Conservation (phyloP, 2,329 filamentous ascomycete genomes). For the Leptographium procerum region DNA sequence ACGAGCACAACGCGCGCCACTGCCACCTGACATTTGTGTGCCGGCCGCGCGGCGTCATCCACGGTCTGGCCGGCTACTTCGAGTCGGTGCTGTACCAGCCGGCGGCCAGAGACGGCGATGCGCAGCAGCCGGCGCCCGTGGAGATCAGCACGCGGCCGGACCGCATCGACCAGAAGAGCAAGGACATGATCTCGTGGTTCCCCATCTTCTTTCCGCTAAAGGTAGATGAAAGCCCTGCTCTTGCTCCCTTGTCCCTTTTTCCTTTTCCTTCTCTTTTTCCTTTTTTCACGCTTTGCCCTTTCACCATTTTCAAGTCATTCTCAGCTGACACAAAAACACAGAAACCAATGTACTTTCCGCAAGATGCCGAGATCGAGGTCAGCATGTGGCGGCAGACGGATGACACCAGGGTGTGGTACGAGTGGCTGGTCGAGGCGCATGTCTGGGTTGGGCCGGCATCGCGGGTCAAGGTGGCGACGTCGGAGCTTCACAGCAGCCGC, state of each 20-base stretch:
- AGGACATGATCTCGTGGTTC: conserved; percentile 99
- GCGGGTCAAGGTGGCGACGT: conserved; percentile 53
- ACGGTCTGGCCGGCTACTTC: conserved; percentile 90
- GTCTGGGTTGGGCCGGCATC: conserved; percentile 47
- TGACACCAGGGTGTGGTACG: conserved; percentile 94
- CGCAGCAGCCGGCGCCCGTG: conserved; percentile 40
- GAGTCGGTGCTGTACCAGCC: conserved; percentile 83
- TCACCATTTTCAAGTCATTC: no score
- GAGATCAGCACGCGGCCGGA: conserved; percentile 90
- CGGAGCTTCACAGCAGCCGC: conserved; percentile 57
- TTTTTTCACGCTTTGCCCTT: not conserved
- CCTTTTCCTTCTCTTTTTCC: not conserved
- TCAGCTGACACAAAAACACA: conserved; percentile 25
- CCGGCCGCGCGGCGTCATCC: conserved; percentile 67
- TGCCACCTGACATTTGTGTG: conserved; percentile 70
- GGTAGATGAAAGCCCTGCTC: conserved; percentile 36
- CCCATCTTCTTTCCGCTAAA: conserved; percentile 96
- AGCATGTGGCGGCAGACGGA: conserved; percentile 97
- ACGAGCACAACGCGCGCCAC: conserved; percentile 83
- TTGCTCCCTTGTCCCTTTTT: not conserved
- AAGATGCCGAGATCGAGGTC: conserved; percentile 73
- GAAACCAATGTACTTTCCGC: conserved; percentile 77
- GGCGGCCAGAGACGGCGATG: conserved; percentile 18
- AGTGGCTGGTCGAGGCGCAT: conserved; percentile 89
- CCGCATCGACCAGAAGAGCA: conserved; percentile 83